Percentiles rank a stretch among this genome's conserved stretches.
Conservation (phyloP, 2,329 filamentous ascomycete species). For the Cladophialophora immunda region DNA sequence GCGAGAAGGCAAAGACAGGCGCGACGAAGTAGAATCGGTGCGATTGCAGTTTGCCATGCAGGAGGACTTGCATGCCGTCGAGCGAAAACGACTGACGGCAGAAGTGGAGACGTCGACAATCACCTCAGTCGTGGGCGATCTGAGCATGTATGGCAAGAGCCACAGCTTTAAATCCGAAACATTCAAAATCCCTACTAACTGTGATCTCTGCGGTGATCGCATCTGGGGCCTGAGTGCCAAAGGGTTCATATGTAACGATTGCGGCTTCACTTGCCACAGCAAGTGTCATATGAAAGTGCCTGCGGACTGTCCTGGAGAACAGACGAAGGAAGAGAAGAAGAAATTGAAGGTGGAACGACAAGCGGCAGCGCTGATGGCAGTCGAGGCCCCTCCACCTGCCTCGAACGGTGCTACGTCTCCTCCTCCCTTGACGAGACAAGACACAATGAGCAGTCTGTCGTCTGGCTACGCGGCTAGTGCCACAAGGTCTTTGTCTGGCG, state of each 20-base stretch:
- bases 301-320: constrained; percentile 91
- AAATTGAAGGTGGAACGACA: constrained; percentile 88
- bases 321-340: constrained; percentile 94
- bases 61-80: constrained; percentile 83
- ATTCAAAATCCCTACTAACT: constrained; percentile 99
- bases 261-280: constrained; percentile 96
- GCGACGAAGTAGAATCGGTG: constrained; percentile 87
- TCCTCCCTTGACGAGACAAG: constrained; percentile 74
- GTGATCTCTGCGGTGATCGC: constrained; percentile 92
- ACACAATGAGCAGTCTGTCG: constrained; percentile 89
- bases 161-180: constrained; percentile 99
- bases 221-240: constrained; percentile 98
- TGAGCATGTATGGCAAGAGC: constrained; percentile 90
- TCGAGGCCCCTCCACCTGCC: constrained; percentile 55
- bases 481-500: constrained; percentile 76
- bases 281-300: constrained; percentile 99
- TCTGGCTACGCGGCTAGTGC: constrained; percentile 86
- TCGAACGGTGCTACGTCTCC: constrained; percentile 55
- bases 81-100: constrained; percentile 83
- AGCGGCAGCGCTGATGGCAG: constrained; percentile 72
- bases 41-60: constrained; percentile 83
- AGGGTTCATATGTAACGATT: constrained; percentile 94
- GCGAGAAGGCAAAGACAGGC: constrained; percentile 83
- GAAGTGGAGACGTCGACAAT: constrained; percentile 95
- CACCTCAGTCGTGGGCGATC: constrained; percentile 87